Conservation (phyloP, 2,329 filamentous ascomycete species). For the Didymella sp. region DNA sequence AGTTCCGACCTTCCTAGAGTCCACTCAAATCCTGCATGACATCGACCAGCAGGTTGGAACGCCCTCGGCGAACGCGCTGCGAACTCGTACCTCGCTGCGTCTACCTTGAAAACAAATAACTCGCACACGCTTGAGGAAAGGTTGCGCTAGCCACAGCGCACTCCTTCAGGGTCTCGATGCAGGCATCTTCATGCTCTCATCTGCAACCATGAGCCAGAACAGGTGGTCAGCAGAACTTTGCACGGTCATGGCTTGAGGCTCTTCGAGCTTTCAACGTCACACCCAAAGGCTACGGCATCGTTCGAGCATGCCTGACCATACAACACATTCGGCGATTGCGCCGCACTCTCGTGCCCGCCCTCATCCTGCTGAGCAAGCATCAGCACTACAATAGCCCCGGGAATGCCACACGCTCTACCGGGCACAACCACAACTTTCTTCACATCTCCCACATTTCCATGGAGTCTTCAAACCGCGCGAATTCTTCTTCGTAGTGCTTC, state of each 20-base stretch:
- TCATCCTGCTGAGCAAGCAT: not conserved
- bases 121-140: too few relatives aligned
- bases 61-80: not conserved
- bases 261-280: too few relatives aligned
- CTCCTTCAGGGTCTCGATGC: too few relatives aligned
- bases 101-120: too few relatives aligned
- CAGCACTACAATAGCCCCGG: not conserved
- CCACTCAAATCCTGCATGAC: not conserved
- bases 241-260: too few relatives aligned
- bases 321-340: not conserved
- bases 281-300: too few relatives aligned
- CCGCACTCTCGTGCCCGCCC: not conserved
- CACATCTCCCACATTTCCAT: not conserved
- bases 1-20: not conserved
- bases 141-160: too few relatives aligned
- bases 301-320: not conserved
- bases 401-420: not conserved
- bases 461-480: not conserved
- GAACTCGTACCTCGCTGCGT: not conserved
- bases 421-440: not conserved
- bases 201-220: too few relatives aligned
- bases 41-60: not conserved
- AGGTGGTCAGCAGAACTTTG: too few relatives aligned
- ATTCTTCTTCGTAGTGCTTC: not conserved
- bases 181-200: too few relatives aligned